A percentile compares a stretch with the other conserved stretches of the same genome.
phyloP scores from a whole-genome alignment of 331 rosid genomes.

The Prunus yedoensis region DNA sequence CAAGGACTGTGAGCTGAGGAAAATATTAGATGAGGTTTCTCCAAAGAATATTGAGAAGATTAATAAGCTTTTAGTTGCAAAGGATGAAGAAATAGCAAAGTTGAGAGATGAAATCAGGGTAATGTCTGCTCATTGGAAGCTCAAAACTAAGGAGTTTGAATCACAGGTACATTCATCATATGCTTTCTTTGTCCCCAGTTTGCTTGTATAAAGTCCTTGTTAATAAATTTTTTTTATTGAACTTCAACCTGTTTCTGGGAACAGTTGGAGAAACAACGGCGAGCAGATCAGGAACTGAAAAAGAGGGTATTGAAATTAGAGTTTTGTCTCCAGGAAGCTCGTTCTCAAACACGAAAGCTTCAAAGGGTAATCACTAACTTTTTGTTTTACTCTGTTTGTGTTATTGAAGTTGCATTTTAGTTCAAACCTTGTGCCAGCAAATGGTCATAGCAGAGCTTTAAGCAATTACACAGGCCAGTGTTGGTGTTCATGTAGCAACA shows the following conservation, averaged over 20 bases:
- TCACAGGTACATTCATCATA: conserved; percentile 60
- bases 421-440: background rate
- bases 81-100: conserved; percentile 73
- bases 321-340: conserved; percentile 91
- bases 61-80: conserved; percentile 57
- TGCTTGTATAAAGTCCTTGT: background rate
- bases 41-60: conserved; percentile 81
- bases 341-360: conserved; percentile 87
- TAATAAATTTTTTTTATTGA: background rate
- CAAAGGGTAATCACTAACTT: conserved; percentile 60
- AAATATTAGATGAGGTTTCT: conserved; percentile 76
- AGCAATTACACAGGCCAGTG: no score
- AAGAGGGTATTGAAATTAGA: conserved; percentile 90
- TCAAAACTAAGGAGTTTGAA: conserved; percentile 86
- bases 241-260: conserved; percentile 22
- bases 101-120: conserved; percentile 80
- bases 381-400: background rate
- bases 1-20: conserved; percentile 76
- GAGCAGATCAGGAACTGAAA: conserved; percentile 86
- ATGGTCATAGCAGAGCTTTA: no score
- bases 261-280: conserved; percentile 93
- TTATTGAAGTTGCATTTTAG: background rate
- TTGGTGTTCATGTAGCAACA: no score
- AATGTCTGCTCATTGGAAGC: conserved; percentile 85
- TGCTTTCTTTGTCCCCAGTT: background rate